A percentile compares a stretch with the other conserved stretches of the same genome.
phyloP scores from a whole-genome alignment of 495 filamentous ascomycete genomes.

The Neurospora tetrasperma region DNA sequence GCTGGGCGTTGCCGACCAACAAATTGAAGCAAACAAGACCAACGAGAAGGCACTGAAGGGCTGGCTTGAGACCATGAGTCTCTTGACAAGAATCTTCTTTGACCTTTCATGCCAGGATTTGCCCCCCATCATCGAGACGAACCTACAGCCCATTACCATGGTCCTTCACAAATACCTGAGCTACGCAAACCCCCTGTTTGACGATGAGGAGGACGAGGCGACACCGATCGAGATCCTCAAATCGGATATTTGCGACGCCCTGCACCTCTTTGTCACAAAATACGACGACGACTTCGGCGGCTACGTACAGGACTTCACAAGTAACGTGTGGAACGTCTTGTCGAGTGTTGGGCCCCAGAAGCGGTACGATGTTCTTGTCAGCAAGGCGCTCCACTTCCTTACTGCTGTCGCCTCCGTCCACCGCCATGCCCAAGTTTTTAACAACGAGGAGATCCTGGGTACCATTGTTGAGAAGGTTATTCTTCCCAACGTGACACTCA shows the following conservation, averaged over 20 bases:
- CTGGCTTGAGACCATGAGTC: slow-evolving; percentile 70
- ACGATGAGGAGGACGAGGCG: slow-evolving; percentile 76
- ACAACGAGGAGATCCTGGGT: slow-evolving; percentile 58
- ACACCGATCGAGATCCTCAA: slow-evolving; percentile 75
- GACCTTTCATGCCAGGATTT: slow-evolving; percentile 96
- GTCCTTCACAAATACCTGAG: slow-evolving; percentile 87
- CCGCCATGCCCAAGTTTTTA: slow-evolving; percentile 76
- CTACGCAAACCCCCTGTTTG: slow-evolving; percentile 73
- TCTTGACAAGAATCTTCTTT: slow-evolving; percentile 84
- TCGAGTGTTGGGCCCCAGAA: slow-evolving; percentile 76
- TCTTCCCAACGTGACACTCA: slow-evolving; percentile 78
- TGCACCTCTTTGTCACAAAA: slow-evolving; percentile 82
- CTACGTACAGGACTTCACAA: slow-evolving; percentile 71
- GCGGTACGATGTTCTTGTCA: slow-evolving; percentile 92
- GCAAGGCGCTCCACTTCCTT: slow-evolving; percentile 86
- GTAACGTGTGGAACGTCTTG: slow-evolving; percentile 80
- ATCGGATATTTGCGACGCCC: slow-evolving; percentile 80
- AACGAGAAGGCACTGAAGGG: slow-evolving; percentile 63
- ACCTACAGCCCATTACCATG: slow-evolving; percentile 60
- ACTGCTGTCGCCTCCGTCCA: slow-evolving; percentile 72
- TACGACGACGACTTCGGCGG: slow-evolving; percentile 85
- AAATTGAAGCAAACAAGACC: slow-evolving; percentile 62
- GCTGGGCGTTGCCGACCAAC: slow-evolving; percentile 64
- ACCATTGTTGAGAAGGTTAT: slow-evolving; percentile 93
- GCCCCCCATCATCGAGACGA: slow-evolving; percentile 83